Evolutionary conservation across 306 rosid genomes (phyloP).

Genomic region (Glycine soja): DNA sequence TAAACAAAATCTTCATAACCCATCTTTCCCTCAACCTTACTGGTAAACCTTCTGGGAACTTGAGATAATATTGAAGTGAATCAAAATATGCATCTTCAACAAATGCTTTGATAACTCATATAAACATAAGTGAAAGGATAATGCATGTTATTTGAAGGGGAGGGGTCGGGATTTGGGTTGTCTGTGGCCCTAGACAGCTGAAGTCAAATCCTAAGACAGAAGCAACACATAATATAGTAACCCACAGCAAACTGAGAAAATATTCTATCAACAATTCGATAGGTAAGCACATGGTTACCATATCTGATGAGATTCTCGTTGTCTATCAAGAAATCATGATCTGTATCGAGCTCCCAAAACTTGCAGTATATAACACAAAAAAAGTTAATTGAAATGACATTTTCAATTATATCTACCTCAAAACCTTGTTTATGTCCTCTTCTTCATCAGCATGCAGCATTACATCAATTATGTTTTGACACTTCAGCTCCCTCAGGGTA

Average conservation of each 20-base stretch:
- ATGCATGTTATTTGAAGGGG: not conserved
- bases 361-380: constrained; percentile 98
- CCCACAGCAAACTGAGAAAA: constrained; percentile 88
- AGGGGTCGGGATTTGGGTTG: constrained; percentile 24
- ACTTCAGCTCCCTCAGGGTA: constrained; percentile 90
- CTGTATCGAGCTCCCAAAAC: constrained; percentile 99
- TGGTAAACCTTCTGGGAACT: constrained; percentile 93
- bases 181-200: constrained; percentile 34
- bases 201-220: constrained; percentile 43
- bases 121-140: constrained; percentile 2
- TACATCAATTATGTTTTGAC: constrained; percentile 92
- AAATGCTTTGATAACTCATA: constrained; percentile 40
- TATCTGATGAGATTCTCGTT: constrained; percentile 97
- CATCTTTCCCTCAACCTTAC: constrained; percentile 97
- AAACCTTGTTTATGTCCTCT: constrained; percentile 98
- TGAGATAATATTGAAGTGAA: constrained; percentile 50
- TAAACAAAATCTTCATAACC: constrained; percentile 99
- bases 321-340: constrained; percentile 97
- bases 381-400: constrained; percentile 39
- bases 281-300: constrained; percentile 98
- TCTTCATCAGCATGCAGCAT: constrained; percentile 99
- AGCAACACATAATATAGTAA: constrained; percentile 29
- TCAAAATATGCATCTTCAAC: constrained; percentile 41
- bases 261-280: constrained; percentile 97
- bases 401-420: constrained; percentile 69